Percentiles rank a stretch among this genome's conserved stretches.
Conservation (phyloP, 164 flowering plant genomes). For the Malania oleifera region DNA sequence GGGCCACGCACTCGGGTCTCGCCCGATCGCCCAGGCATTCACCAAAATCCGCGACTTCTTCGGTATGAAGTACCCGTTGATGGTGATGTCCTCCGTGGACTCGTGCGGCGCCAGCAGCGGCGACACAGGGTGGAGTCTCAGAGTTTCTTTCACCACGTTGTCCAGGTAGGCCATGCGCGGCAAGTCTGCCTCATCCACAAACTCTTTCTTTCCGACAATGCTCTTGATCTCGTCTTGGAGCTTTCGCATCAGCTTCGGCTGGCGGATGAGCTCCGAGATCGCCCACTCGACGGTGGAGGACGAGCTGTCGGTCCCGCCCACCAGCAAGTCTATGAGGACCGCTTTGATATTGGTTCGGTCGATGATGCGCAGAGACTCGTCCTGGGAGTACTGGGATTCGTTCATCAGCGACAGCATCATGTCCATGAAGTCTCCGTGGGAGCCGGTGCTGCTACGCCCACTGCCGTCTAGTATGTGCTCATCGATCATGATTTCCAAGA, state of each 20-base stretch:
- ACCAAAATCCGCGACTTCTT: constrained; percentile 1
- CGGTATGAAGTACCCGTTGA: constrained; percentile 8
- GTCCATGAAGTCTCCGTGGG: neutral
- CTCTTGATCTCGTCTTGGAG: constrained; percentile 14
- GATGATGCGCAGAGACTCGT: neutral
- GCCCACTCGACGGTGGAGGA: neutral
- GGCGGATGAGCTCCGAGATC: neutral
- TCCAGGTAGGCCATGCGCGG: constrained; percentile 5
- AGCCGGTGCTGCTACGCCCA: too few species aligned
- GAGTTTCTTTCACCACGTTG: constrained; percentile 11
- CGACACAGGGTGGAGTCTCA: neutral
- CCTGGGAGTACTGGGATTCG: neutral
- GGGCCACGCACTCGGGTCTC: constrained; percentile 13
- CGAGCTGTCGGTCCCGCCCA: neutral
- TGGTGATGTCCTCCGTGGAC: constrained; percentile 3
- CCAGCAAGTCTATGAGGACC: neutral
- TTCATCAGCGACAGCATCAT: neutral
- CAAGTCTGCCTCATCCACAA: constrained; percentile 19
- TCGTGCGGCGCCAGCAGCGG: constrained; percentile 6
- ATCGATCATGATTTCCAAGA: neutral
- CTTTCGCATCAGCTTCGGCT: constrained; percentile 12
- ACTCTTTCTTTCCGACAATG: constrained; percentile 2
- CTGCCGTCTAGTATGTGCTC: neutral
- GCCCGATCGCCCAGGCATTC: constrained; percentile 19
- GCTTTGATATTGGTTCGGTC: neutral